These are phyloP conservation scores for Volvox carteri DNA, from an alignment of 163 green algal genomes.

Conservation along the genomic window DNA sequence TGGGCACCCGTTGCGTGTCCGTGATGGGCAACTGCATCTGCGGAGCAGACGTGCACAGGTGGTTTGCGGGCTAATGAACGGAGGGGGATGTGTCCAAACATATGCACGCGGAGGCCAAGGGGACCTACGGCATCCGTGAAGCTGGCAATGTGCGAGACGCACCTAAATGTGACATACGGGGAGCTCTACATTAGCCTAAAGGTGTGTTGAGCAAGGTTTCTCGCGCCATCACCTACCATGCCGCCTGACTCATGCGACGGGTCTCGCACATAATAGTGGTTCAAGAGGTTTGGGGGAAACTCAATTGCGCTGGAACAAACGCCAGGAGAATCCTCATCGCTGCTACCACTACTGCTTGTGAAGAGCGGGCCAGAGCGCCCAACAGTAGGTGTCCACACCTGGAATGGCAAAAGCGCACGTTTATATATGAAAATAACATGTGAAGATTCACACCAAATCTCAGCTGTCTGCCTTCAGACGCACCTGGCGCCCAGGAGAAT, in stretches of 20 bases:
- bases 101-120: background rate
- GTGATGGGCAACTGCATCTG: constrained; percentile 39
- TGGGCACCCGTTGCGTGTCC: constrained; percentile 6
- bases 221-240: background rate
- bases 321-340: background rate
- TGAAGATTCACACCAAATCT: background rate
- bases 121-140: background rate
- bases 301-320: background rate
- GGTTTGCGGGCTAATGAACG: no score
- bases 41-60: background rate
- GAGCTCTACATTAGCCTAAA: background rate
- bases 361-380: background rate
- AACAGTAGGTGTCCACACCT: background rate
- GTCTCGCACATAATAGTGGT: constrained; percentile 17
- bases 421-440: background rate
- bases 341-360: constrained; percentile 34
- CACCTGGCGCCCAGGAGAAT: background rate
- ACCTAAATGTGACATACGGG: background rate
- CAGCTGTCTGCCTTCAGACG: background rate
- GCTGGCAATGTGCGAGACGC: background rate
- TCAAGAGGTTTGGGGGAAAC: background rate
- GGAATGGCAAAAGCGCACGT: background rate
- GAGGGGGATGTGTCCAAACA: background rate
- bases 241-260: background rate
- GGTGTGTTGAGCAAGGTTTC: background rate